Base-by-base conservation (phyloP, 1,139 yeast genomes). In the Dujonia santamariae region DNA sequence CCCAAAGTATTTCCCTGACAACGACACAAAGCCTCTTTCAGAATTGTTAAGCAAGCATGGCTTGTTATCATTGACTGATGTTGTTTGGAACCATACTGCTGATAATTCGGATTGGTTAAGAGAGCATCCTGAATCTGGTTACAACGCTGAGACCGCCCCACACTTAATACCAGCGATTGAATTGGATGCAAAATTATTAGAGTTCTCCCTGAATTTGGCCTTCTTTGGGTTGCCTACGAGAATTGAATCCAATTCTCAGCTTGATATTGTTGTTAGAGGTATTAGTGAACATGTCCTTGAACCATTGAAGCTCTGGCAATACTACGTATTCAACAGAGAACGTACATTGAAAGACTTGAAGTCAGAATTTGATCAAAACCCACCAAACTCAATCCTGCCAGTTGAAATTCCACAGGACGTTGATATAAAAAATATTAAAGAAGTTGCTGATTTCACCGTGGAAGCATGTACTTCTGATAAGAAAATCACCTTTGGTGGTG, bases 71-170 rank as follows among this genome's bases (percentile, higher is more conserved):
- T 66, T 92, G 60, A 87, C 96, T 1, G 98, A 92, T 59, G 83
- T 92, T 30, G 97, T 92, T 2, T 80, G 88, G 71, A 92, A 92
- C 55, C 98, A 92, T 54, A 92, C 97, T 0, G 96, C 97, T 2
- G 73, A 85, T 53, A 86, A 92, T 56, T 87, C 97, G 0, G 61
- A 53, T 1, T 92, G 98, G 98, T 59, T 92, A 26, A 63, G 75
- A 35, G 83, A 81, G 3, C 88, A 84, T 47, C 97, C 97, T 0
- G 96, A 90, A 24, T 78, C 87, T 2, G 97, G 97, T 6, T 92
- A 92, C 60, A 85, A 86, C 41, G 72, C 72, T 21, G 75, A 74
- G 37, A 90, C 96, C 3, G 95, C 97, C 2, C 97, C 97, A 4
- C 96, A 92, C 58, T 71, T 92, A 44, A 69, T 56, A 15, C 64